Evolutionary conservation across 345 rosid genomes (phyloP).

Genomic region (Aethionema arabicum): DNA sequence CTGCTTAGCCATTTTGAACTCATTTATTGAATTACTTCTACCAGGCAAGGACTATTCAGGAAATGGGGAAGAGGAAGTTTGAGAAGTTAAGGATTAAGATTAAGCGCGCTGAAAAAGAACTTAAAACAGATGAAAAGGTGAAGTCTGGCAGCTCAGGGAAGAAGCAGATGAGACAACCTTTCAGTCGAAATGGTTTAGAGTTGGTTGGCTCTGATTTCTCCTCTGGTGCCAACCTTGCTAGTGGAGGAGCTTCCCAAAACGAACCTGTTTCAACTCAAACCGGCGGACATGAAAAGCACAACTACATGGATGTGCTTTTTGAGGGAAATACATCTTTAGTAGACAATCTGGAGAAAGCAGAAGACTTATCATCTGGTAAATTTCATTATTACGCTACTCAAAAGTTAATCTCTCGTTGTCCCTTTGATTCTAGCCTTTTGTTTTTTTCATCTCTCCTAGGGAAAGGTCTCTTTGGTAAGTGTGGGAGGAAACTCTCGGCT

Average conservation of each 20-base stretch:
- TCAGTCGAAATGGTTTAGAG: conserved; percentile 45
- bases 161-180: conserved; percentile 64
- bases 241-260: conserved; percentile 50
- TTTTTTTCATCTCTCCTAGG: conserved; percentile 39
- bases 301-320: conserved; percentile 42
- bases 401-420: not conserved
- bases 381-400: not conserved
- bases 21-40: conserved; percentile 16
- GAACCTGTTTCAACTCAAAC: conserved; percentile 44
- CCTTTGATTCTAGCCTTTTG: not conserved
- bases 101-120: conserved; percentile 54
- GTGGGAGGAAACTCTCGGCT: conserved; percentile 49
- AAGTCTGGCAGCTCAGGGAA: conserved; percentile 44
- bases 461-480: conserved; percentile 52
- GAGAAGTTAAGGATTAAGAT: conserved; percentile 56
- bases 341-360: conserved; percentile 64
- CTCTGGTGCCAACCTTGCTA: conserved; percentile 58
- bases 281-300: conserved; percentile 49
- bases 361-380: conserved; percentile 71
- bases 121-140: conserved; percentile 47
- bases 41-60: conserved; percentile 76
- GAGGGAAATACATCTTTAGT: conserved; percentile 49
- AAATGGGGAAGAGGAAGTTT: conserved; percentile 67
- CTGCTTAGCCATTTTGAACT: conserved; percentile 1
- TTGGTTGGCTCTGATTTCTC: conserved; percentile 64